phyloP scores from a whole-genome alignment of 345 rosid species.

The Viola odorata region DNA sequence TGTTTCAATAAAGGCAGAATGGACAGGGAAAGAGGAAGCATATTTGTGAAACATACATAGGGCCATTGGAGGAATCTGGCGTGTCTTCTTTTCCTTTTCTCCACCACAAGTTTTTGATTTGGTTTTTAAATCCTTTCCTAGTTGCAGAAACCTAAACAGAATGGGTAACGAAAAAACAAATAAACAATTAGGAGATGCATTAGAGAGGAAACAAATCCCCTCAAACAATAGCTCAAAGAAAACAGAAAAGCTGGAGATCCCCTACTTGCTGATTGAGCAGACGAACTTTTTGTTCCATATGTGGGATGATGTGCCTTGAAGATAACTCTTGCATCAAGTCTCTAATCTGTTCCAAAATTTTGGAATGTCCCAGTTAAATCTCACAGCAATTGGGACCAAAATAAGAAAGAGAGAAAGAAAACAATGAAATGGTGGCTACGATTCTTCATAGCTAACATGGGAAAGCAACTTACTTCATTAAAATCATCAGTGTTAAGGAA shows the following conservation, averaged over 20 bases:
- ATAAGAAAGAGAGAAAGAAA: neutral
- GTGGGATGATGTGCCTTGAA: conserved; percentile 83
- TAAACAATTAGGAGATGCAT: conserved; percentile 14
- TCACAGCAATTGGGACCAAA: neutral
- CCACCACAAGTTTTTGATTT: conserved; percentile 96
- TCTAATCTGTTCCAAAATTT: conserved; percentile 57
- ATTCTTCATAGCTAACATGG: conserved; percentile 3
- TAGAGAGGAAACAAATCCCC: conserved; percentile 6
- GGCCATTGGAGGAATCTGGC: conserved; percentile 55
- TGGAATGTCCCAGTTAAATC: conserved; percentile 1
- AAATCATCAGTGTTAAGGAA: conserved; percentile 68
- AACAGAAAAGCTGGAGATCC: conserved; percentile 5
- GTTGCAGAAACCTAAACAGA: conserved; percentile 70
- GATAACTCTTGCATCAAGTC: conserved; percentile 84
- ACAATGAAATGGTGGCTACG: neutral
- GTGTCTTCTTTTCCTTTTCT: conserved; percentile 96
- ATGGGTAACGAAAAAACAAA: neutral
- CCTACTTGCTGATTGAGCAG: conserved; percentile 82
- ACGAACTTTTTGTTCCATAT: conserved; percentile 95
- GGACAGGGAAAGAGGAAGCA: conserved; percentile 12
- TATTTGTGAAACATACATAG: conserved; percentile 46
- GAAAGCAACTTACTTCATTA: conserved; percentile 47
- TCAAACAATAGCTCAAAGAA: conserved; percentile 9
- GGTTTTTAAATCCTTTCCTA: conserved; percentile 95
- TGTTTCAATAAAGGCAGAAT: conserved; percentile 1